These are phyloP conservation scores for Bromus sterilis DNA, from an alignment of 176 grass and related monocot species.

Conservation along the genomic window DNA sequence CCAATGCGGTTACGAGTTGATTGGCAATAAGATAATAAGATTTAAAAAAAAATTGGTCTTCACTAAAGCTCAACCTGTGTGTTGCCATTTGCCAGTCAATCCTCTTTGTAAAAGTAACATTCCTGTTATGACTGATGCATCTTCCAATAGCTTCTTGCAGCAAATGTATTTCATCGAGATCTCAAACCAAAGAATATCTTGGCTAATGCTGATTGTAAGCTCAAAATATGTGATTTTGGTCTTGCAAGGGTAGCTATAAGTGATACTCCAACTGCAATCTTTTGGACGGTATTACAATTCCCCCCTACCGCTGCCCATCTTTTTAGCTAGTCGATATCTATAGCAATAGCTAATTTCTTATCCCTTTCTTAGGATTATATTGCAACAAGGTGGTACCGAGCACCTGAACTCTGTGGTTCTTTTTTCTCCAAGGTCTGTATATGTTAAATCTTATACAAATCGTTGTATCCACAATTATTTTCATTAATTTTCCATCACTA, in stretches of 20 bases:
- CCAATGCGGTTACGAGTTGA: not conserved
- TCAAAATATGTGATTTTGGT: constrained; percentile 99
- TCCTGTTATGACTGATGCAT: constrained; percentile 29
- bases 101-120: not conserved
- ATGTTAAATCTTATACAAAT: not conserved
- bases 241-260: constrained; percentile 87
- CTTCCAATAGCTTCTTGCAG: constrained; percentile 53
- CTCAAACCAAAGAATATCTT: constrained; percentile 98
- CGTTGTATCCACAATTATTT: not conserved
- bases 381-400: constrained; percentile 98
- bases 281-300: constrained; percentile 70
- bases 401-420: constrained; percentile 94
- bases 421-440: constrained; percentile 85
- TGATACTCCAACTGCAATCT: constrained; percentile 93
- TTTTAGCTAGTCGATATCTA: not conserved
- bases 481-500: not conserved
- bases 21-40: not conserved
- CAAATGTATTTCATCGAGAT: constrained; percentile 98
- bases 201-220: constrained; percentile 98
- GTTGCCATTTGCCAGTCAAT: not conserved
- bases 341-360: constrained; percentile 14
- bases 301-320: not conserved
- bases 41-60: not conserved
- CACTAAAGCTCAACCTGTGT: not conserved
- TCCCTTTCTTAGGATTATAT: constrained; percentile 79